Conservation (phyloP, 352 stramenopile genomes). For the Phytophthora sojae region DNA sequence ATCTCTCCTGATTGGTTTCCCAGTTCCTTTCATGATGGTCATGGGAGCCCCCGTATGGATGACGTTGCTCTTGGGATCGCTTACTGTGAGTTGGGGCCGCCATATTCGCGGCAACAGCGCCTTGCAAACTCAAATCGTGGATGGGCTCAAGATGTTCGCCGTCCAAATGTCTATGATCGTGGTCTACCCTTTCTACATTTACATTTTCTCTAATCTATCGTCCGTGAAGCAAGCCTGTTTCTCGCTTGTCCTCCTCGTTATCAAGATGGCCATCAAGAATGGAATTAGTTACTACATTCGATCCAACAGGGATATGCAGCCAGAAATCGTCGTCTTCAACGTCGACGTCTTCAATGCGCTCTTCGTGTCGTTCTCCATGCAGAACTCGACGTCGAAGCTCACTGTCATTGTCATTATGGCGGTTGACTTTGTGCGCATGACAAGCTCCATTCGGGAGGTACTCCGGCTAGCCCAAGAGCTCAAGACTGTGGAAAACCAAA, state of each 20-base stretch:
- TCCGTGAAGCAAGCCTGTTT: slow-evolving; percentile 20
- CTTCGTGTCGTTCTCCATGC: slow-evolving; percentile 45
- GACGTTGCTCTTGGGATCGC: slow-evolving; percentile 4
- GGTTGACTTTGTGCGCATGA: slow-evolving; percentile 27
- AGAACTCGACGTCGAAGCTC: slow-evolving; percentile 37
- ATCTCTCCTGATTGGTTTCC: slow-evolving; percentile 20
- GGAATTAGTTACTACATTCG: slow-evolving; percentile 22
- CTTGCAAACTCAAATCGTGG: slow-evolving; percentile 2
- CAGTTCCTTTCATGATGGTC: slow-evolving; percentile 25
- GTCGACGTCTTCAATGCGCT: slow-evolving; percentile 46
- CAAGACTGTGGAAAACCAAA: slow-evolving; percentile 9
- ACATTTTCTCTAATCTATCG: slow-evolving; percentile 24
- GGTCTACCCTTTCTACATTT: slow-evolving; percentile 35
- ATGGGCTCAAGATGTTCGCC: slow-evolving; percentile 4
- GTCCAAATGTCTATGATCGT: slow-evolving; percentile 16
- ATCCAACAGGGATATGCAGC: slow-evolving; percentile 28
- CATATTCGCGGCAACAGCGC: slow-evolving; percentile 2
- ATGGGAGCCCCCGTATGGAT: slow-evolving; percentile 11
- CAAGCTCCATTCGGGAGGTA: slow-evolving; percentile 18
- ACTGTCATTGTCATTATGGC: slow-evolving; percentile 34
- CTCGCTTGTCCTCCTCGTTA: slow-evolving; percentile 26
- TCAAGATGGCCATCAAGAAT: slow-evolving; percentile 39
- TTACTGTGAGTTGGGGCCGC: background rate
- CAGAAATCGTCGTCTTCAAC: slow-evolving; percentile 45
- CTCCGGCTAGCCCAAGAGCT: background rate